phyloP scores from a whole-genome alignment of 495 filamentous ascomycete species.

The Lophium mytilinum region DNA sequence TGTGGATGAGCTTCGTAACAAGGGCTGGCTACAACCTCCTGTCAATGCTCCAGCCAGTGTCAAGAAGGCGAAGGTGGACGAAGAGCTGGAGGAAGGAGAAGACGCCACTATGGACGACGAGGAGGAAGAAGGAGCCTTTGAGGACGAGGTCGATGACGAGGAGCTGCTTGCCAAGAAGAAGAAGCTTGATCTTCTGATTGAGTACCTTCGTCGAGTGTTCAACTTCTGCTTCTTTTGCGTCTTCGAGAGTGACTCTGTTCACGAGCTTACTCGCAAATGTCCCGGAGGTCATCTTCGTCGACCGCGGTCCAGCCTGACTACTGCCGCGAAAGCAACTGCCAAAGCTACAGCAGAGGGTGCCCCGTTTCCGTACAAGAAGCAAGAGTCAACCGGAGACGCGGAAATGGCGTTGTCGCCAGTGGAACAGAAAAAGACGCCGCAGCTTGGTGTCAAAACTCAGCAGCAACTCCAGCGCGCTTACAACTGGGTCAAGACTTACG shows the following conservation, averaged over 20 bases:
- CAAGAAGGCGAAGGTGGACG: slow-evolving; percentile 53
- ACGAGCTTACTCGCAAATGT: slow-evolving; percentile 91
- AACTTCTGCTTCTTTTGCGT: slow-evolving; percentile 99
- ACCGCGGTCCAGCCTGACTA: slow-evolving; percentile 72
- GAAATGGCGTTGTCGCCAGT: slow-evolving; percentile 45
- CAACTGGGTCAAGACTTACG: slow-evolving; percentile 99
- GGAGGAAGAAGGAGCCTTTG: slow-evolving; percentile 59
- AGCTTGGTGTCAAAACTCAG: slow-evolving; percentile 64
- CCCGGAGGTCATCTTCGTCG: slow-evolving; percentile 92
- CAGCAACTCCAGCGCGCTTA: slow-evolving; percentile 88
- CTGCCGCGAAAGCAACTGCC: slow-evolving; percentile 75
- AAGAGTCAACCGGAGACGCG: slow-evolving; percentile 48
- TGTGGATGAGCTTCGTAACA: slow-evolving; percentile 66
- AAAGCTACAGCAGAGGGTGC: slow-evolving; percentile 70
- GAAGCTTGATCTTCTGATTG: slow-evolving; percentile 88
- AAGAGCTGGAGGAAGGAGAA: slow-evolving; percentile 59
- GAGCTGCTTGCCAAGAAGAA: slow-evolving; percentile 91
- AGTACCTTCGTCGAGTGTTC: slow-evolving; percentile 92
- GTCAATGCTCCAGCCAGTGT: slow-evolving; percentile 45
- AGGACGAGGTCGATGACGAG: slow-evolving; percentile 82
- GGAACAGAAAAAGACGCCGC: slow-evolving; percentile 49
- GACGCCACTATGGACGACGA: slow-evolving; percentile 65
- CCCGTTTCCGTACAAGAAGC: slow-evolving; percentile 72
- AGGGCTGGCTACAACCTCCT: slow-evolving; percentile 66
- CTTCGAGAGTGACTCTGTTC: slow-evolving; percentile 93